Evolutionary conservation across 148 eudicot genomes (phyloP).

Genomic region (Silene uniflora): DNA sequence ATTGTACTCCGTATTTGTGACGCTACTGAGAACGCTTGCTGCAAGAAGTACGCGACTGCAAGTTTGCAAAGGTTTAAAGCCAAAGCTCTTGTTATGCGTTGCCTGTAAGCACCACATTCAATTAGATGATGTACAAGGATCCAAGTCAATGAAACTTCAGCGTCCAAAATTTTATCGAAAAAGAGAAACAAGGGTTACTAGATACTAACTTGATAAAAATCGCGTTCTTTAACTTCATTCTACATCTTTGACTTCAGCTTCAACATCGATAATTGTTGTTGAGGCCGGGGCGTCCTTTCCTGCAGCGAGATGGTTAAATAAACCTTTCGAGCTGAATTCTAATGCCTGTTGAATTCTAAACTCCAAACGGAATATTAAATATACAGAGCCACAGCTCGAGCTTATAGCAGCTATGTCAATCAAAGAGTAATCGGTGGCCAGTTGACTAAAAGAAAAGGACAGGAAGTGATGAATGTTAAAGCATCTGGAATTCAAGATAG

Average conservation of each 20-base stretch:
- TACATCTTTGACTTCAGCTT: slow-evolving; percentile 76
- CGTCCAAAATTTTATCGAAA: too few relatives aligned
- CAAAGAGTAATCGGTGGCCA: too few relatives aligned
- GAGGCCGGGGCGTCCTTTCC: slow-evolving; percentile 50
- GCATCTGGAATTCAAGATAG: background rate
- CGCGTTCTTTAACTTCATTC: slow-evolving; percentile 37
- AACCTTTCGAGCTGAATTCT: background rate
- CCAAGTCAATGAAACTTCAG: too few relatives aligned
- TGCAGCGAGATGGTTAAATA: slow-evolving; percentile 21
- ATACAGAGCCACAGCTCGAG: too few relatives aligned
- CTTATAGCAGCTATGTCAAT: background rate
- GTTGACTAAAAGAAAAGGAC: background rate
- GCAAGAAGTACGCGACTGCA: background rate
- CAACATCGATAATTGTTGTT: slow-evolving; percentile 57
- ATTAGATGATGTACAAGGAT: too few relatives aligned
- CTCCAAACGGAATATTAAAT: too few relatives aligned
- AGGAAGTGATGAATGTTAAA: background rate
- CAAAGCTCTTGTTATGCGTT: background rate
- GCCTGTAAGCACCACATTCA: background rate
- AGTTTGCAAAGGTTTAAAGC: background rate
- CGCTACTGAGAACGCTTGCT: background rate
- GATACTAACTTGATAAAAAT: background rate
- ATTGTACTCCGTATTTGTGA: background rate
- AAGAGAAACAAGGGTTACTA: too few relatives aligned
- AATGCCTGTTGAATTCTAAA: background rate